Conservation (phyloP, 2,329 filamentous ascomycete species). For the Exophiala dermatitidis region DNA sequence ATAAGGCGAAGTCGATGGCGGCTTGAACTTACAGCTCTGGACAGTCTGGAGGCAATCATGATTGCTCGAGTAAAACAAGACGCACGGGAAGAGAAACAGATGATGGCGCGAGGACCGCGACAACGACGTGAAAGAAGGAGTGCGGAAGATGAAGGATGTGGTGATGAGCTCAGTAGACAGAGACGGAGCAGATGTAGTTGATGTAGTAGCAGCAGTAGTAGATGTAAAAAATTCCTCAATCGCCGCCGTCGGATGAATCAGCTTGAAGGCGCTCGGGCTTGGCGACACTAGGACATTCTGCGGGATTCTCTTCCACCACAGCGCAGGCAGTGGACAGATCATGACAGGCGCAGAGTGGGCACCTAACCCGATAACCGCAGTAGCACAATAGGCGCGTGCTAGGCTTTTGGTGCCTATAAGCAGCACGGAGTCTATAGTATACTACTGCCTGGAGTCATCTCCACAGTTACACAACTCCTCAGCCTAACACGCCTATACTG, state of each 20-base stretch:
- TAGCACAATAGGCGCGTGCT: no score
- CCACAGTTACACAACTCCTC: no score
- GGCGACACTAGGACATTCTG: neutral
- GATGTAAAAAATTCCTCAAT: constrained; percentile 11
- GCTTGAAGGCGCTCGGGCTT: neutral
- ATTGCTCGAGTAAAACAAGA: constrained; percentile 30
- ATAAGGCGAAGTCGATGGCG: constrained; percentile 12
- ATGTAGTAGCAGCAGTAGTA: neutral
- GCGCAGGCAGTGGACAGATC: neutral
- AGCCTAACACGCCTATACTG: neutral
- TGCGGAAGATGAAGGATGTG: constrained; percentile 29
- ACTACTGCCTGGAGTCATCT: neutral
- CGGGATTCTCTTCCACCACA: neutral
- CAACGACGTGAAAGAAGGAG: constrained; percentile 10
- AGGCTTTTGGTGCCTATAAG: no score
- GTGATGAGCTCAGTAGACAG: constrained; percentile 16
- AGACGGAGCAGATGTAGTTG: constrained; percentile 3
- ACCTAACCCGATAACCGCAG: no score
- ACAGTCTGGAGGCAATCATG: constrained; percentile 63
- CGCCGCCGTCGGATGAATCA: no score
- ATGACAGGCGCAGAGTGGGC: neutral
- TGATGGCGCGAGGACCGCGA: constrained; percentile 10
- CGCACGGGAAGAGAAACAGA: constrained; percentile 24
- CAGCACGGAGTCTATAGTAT: neutral
- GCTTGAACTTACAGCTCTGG: constrained; percentile 62